These are phyloP conservation scores for Cystoderma amianthinum DNA, from an alignment of 768 basidiomycete species.

Conservation along the genomic window DNA sequence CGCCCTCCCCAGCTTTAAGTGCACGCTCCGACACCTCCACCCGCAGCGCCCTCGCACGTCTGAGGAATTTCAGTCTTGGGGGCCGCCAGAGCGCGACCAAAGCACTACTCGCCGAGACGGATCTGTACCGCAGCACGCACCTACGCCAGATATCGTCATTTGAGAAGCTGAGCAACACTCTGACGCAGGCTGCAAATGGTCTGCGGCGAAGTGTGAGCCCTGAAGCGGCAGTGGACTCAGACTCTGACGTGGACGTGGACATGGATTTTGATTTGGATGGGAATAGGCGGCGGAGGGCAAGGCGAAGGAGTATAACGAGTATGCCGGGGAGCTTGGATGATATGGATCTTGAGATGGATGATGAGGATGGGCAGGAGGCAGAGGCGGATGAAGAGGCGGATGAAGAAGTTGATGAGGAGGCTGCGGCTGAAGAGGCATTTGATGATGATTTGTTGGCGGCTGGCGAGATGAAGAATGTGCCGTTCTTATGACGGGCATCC, in stretches of 20 bases:
- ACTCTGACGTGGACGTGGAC: slow-evolving; percentile 42
- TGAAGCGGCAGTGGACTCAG: slow-evolving; percentile 47
- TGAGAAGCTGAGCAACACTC: slow-evolving; percentile 58
- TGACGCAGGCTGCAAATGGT: slow-evolving; percentile 32
- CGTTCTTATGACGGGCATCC: slow-evolving; percentile 43
- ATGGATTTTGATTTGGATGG: slow-evolving; percentile 29
- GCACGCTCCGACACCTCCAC: slow-evolving; percentile 87
- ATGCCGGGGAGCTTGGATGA: slow-evolving; percentile 82
- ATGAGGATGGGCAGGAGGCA: slow-evolving; percentile 22
- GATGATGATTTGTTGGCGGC: slow-evolving; percentile 77
- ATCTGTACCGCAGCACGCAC: slow-evolving; percentile 30
- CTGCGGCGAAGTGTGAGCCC: slow-evolving; percentile 44
- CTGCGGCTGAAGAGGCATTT: slow-evolving; percentile 63
- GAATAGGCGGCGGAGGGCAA: slow-evolving; percentile 27
- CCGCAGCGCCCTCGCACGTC: slow-evolving; percentile 62
- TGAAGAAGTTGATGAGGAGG: slow-evolving; percentile 24
- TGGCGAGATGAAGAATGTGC: slow-evolving; percentile 79
- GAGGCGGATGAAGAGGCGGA: slow-evolving; percentile 27
- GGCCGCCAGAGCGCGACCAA: slow-evolving; percentile 18
- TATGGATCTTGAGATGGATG: slow-evolving; percentile 45
- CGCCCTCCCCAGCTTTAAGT: slow-evolving; percentile 90
- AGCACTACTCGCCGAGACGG: slow-evolving; percentile 8
- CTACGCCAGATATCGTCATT: slow-evolving; percentile 73
- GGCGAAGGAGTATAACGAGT: slow-evolving; percentile 67
- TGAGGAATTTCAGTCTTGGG: slow-evolving; percentile 78